A percentile compares a stretch with the other conserved stretches of the same genome.
Evolutionary conservation across 257 asterid species (phyloP).

Genomic region (Nicotiana knightiana): DNA sequence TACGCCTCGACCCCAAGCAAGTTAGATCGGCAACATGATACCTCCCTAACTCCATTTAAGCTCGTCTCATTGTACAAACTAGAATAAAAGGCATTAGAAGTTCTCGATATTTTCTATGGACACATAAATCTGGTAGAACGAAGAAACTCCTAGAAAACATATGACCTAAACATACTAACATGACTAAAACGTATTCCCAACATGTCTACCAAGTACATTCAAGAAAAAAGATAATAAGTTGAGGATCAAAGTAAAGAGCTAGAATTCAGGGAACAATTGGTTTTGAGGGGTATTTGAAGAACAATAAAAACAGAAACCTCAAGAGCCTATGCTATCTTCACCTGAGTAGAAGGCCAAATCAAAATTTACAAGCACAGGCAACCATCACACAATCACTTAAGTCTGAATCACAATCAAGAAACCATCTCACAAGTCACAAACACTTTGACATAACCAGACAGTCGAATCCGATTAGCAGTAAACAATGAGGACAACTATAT

Average conservation of each 20-base stretch:
- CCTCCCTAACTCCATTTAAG: neutral
- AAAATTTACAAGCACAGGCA: neutral
- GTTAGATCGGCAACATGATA: neutral
- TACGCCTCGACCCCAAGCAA: neutral
- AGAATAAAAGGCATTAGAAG: neutral
- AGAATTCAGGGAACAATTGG: neutral
- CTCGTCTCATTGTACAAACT: neutral
- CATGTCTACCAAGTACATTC: neutral
- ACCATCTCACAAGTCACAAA: neutral
- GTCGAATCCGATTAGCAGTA: neutral
- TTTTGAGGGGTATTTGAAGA: neutral
- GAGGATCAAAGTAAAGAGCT: neutral
- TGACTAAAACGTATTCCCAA: neutral
- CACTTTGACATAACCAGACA: neutral
- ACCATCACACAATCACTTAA: neutral
- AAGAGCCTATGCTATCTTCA: neutral
- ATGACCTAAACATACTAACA: neutral
- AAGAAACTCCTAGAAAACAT: neutral
- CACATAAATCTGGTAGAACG: neutral
- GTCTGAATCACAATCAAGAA: conserved; percentile 3
- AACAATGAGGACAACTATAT: neutral
- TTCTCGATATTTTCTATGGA: neutral
- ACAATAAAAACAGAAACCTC: neutral
- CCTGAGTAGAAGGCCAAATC: neutral
- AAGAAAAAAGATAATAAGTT: neutral